Percentiles rank a stretch among this genome's conserved stretches.
Evolutionary conservation across 805 yeast genomes (phyloP).

Genomic region (Pichia sporocuriosa): DNA sequence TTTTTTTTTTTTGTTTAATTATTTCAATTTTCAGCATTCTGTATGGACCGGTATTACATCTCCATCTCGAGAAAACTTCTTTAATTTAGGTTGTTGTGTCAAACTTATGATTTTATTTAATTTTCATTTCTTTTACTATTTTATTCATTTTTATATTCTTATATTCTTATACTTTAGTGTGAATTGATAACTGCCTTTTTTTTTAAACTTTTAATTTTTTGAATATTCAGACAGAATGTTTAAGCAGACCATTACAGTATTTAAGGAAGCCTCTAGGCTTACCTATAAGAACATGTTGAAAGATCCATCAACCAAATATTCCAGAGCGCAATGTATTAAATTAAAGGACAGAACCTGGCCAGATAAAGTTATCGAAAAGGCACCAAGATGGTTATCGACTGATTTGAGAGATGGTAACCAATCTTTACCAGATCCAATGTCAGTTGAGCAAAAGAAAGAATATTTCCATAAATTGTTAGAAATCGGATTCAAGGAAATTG

Average conservation of each 20-base stretch:
- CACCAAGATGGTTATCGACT: slow-evolving; percentile 77
- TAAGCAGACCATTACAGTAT: slow-evolving; percentile 21
- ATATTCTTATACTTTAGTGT: too few relatives aligned
- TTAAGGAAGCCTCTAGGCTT: slow-evolving; percentile 26
- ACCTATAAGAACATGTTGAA: slow-evolving; percentile 48
- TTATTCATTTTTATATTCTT: too few relatives aligned
- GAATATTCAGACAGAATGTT: slow-evolving; percentile 21
- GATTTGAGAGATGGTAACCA: slow-evolving; percentile 80
- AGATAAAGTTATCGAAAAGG: slow-evolving; percentile 51
- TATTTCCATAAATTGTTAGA: slow-evolving; percentile 67
- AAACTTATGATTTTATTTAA: too few relatives aligned
- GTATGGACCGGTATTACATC: too few relatives aligned
- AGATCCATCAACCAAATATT: slow-evolving; percentile 62
- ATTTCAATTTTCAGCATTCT: too few relatives aligned
- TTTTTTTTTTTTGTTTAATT: too few relatives aligned
- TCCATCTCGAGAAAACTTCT: too few relatives aligned
- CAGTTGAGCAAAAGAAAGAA: slow-evolving; percentile 64
- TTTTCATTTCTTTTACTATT: too few relatives aligned
- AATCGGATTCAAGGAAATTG: slow-evolving; percentile 74
- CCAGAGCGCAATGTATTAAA: slow-evolving; percentile 45
- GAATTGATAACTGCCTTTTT: background rate
- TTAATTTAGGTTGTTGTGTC: too few relatives aligned
- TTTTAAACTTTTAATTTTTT: background rate
- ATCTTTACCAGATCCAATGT: slow-evolving; percentile 78
- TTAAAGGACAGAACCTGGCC: slow-evolving; percentile 71